phyloP scores from a whole-genome alignment of 345 rosid genomes.

The Zanthoxylum bungeanum region DNA sequence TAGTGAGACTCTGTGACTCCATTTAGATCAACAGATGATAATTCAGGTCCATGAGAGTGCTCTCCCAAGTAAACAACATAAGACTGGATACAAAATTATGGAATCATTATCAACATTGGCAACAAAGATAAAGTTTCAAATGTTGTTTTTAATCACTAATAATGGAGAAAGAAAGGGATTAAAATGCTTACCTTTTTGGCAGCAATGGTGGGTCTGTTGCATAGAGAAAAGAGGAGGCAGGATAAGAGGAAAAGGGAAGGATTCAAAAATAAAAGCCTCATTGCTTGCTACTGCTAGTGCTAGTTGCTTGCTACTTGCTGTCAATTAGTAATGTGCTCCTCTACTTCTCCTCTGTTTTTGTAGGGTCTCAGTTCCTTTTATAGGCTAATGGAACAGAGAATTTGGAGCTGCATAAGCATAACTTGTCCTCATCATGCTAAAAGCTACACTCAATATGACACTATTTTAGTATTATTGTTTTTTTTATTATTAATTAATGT shows the following conservation, averaged over 20 bases:
- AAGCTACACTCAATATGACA: background rate
- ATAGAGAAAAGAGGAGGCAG: constrained; percentile 21
- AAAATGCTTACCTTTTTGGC: constrained; percentile 42
- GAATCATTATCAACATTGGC: background rate
- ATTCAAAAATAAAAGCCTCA: constrained; percentile 24
- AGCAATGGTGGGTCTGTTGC: constrained; percentile 33
- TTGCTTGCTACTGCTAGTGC: constrained; percentile 12
- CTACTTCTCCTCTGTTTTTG: constrained; percentile 23
- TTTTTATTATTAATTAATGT: background rate
- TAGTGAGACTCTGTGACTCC: constrained; percentile 52
- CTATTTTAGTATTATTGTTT: background rate
- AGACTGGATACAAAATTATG: constrained; percentile 26
- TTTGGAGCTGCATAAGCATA: too few relatives aligned
- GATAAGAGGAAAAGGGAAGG: constrained; percentile 16
- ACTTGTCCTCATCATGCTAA: background rate
- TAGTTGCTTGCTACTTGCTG: background rate
- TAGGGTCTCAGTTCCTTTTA: background rate
- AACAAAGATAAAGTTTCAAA: background rate
- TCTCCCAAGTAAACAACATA: constrained; percentile 80
- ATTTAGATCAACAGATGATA: constrained; percentile 32
- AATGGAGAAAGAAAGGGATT: constrained; percentile 5
- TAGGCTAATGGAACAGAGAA: constrained; percentile 6
- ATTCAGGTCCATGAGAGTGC: constrained; percentile 49
- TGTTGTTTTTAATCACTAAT: background rate
- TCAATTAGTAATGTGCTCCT: constrained; percentile 1